Base-by-base conservation (phyloP, 2,329 filamentous ascomycete species). In the Aureobasidium sp. region DNA sequence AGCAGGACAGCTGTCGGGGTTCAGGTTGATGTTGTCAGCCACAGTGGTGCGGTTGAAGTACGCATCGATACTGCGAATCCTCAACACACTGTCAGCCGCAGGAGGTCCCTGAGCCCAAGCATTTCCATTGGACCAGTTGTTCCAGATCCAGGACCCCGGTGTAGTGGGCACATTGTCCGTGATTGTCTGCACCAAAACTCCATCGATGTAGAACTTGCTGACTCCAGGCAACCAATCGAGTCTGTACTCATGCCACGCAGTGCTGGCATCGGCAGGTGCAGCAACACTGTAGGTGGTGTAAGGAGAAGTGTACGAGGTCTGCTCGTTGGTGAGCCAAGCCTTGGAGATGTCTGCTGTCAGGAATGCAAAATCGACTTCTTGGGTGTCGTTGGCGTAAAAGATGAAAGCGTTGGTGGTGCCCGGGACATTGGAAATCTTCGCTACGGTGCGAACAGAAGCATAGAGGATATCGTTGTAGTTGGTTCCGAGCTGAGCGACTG, bases 381-480 rank as follows among this genome's bases (percentile, higher is more conserved):
- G 85, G 0, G 85, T 87, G 71, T 92, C 84, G 70, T 90, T 89
- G 74, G 83, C 83, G 71, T 89, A 91, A 86, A 87, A 92, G 73
- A 90, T 91, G 74, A 92, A 90, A 8, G 25, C 87, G 31, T 82
- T 84, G 69, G 88, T 91, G 1, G 89, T 92, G 23, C 88, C 88
- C 1, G 77, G 74, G 8, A 81, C 74, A 38, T 74, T 73, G 0
- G 85, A 84, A 55, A 87, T 71, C 72, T 84, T 87, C 75, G 90
- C 85, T 38, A 81, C 81, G 1, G 84, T 82, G 21, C 88, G 77
- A 66, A 86, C 91, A 25, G 81, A 86, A 2, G 88, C 89, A 68
- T 84, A 87, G 17, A 82, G 74, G 65, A 89, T 76, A 67, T 92
- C 85, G 11, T 76, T 70, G 23, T 84, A 77, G 6, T 74, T 70